Percentiles rank a stretch among this genome's conserved stretches.
Conservation (phyloP, 2,329 filamentous ascomycete genomes). For the Nothophoma quercina region DNA sequence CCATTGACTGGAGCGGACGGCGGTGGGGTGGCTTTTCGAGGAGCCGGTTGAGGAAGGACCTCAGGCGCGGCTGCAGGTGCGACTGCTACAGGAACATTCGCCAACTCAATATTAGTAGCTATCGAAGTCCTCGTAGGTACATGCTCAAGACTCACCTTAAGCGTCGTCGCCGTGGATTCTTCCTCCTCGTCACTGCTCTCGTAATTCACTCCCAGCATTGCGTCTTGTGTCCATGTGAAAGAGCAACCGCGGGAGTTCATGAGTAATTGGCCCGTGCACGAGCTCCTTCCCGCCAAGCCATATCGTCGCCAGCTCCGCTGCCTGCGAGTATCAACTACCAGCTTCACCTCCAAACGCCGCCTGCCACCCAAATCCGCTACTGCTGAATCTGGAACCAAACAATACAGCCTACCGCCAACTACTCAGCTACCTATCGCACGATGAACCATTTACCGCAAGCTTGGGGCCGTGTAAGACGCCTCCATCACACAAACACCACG, state of each 20-base stretch:
- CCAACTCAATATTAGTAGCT: conserved; percentile 57
- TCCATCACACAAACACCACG: conserved; percentile 16
- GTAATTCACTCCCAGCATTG: conserved; percentile 53
- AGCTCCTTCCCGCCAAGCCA: conserved; percentile 13
- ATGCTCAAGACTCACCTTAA: conserved; percentile 50
- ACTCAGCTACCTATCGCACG: conserved; percentile 29
- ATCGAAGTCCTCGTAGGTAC: conserved; percentile 46
- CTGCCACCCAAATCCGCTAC: conserved; percentile 2
- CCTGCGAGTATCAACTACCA: conserved; percentile 33
- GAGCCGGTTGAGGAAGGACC: conserved; percentile 15
- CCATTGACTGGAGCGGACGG: conserved; percentile 29
- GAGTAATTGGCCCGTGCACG: conserved; percentile 7
- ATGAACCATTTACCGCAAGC: conserved; percentile 73
- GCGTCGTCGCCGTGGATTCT: conserved; percentile 41
- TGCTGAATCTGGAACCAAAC: not conserved
- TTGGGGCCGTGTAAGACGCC: conserved; percentile 67
- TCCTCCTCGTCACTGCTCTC: conserved; percentile 59
- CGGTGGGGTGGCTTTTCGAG: conserved; percentile 14
- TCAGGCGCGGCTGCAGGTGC: conserved; percentile 25
- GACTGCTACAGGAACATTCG: conserved; percentile 28
- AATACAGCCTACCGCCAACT: not conserved
- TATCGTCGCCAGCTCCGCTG: conserved; percentile 36
- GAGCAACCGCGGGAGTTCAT: conserved; percentile 1
- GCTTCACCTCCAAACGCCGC: conserved; percentile 29
- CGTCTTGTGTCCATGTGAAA: conserved; percentile 14